These are phyloP conservation scores for Trypanosoma rangeli DNA, from an alignment of 208 protist species.

Conservation along the genomic window DNA sequence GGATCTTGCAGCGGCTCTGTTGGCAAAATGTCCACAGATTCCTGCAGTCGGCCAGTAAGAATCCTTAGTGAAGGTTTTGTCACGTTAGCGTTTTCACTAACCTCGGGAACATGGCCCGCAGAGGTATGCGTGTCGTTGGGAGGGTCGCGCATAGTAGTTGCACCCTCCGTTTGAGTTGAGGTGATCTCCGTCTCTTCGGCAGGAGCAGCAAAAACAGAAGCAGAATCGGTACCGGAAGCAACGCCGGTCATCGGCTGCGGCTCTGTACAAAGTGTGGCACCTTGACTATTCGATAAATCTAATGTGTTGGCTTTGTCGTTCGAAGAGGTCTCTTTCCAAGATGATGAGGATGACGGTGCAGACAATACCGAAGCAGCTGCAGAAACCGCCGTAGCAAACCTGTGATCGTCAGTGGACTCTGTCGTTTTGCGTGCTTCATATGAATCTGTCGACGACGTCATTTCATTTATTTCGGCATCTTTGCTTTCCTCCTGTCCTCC, in stretches of 20 bases:
- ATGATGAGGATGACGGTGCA: not conserved
- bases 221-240: too few relatives aligned
- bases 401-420: not conserved
- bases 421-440: not conserved
- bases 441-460: too few relatives aligned
- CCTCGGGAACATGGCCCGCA: not conserved
- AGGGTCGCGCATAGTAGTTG: not conserved
- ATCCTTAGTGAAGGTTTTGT: not conserved
- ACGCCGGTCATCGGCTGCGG: not conserved
- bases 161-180: not conserved
- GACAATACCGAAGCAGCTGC: not conserved
- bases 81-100: not conserved
- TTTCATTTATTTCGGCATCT: not conserved
- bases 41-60: not conserved
- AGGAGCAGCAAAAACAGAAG: too few relatives aligned
- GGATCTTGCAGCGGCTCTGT: not conserved
- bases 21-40: not conserved
- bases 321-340: not conserved
- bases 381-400: conserved; percentile 3
- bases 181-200: not conserved
- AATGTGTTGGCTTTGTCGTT: not conserved
- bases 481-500: not conserved
- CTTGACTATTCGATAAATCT: not conserved
- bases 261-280: not conserved
- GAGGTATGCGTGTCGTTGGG: not conserved